Conservation (phyloP, 1,139 yeast species). For the Saccharomyces hybrid region DNA sequence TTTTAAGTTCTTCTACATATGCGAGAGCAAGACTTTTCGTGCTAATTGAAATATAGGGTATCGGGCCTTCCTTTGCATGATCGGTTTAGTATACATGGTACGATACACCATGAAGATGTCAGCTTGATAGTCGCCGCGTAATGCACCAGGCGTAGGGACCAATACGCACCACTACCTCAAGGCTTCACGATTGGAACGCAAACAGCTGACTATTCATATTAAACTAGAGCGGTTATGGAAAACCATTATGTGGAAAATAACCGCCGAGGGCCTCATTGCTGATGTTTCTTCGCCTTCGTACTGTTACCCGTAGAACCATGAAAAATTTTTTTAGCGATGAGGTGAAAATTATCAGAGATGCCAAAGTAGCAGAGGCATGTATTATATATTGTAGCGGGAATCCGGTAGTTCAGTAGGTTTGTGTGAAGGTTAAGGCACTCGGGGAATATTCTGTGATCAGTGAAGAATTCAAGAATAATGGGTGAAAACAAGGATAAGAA, state of each 20-base stretch:
- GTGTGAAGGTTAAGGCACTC: background rate
- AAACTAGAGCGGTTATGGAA: background rate
- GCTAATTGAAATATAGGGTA: too few species aligned
- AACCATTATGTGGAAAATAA: background rate
- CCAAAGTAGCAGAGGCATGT: background rate
- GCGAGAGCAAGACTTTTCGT: too few species aligned
- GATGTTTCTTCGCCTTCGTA: background rate
- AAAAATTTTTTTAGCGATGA: slow-evolving; percentile 5
- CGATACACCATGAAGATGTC: too few species aligned
- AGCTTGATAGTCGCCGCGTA: too few species aligned
- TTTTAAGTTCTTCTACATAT: too few species aligned
- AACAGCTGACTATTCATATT: too few species aligned
- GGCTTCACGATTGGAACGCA: too few species aligned
- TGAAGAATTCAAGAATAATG: slow-evolving; percentile 3
- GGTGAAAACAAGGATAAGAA: slow-evolving; percentile 6
- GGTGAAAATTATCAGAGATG: background rate
- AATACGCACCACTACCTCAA: too few species aligned
- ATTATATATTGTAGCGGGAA: background rate
- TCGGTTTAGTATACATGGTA: too few species aligned
- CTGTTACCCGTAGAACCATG: background rate
- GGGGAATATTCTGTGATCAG: too few species aligned
- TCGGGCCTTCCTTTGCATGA: too few species aligned
- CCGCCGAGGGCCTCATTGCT: background rate
- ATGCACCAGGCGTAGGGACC: too few species aligned
- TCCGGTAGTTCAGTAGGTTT: background rate